A percentile compares a stretch with the other conserved stretches of the same genome.
Evolutionary conservation across 768 basidiomycete genomes (phyloP).

Genomic region (Mycena metata): DNA sequence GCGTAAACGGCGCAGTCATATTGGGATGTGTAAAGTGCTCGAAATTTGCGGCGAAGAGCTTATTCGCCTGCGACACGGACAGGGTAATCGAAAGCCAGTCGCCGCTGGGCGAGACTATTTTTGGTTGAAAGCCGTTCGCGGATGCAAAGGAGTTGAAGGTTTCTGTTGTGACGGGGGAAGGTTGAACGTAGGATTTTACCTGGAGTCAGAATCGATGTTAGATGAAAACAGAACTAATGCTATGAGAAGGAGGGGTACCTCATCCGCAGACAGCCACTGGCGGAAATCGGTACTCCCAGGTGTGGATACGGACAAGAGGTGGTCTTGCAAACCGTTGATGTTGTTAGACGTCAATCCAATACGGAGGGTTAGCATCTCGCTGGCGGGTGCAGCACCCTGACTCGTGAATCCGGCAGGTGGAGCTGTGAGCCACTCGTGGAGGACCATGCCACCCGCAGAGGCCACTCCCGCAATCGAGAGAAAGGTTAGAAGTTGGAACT

Average conservation of each 20-base stretch:
- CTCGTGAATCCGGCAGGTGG: slow-evolving; percentile 46
- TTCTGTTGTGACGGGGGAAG: slow-evolving; percentile 39
- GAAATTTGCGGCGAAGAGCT: slow-evolving; percentile 46
- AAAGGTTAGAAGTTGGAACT: slow-evolving; percentile 18
- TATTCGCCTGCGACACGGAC: slow-evolving; percentile 46
- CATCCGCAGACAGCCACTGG: slow-evolving; percentile 53
- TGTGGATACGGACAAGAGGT: slow-evolving; percentile 53
- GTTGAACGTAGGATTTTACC: slow-evolving; percentile 47
- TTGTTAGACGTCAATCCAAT: slow-evolving; percentile 53
- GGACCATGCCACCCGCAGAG: slow-evolving; percentile 32
- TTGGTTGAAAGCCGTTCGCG: slow-evolving; percentile 35
- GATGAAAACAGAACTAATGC: neutral
- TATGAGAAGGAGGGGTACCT: slow-evolving; percentile 39
- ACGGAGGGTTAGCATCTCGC: slow-evolving; percentile 51
- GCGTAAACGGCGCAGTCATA: slow-evolving; percentile 39
- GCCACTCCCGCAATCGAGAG: slow-evolving; percentile 10
- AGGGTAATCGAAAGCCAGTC: slow-evolving; percentile 46
- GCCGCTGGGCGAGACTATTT: slow-evolving; percentile 39
- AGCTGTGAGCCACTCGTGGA: slow-evolving; percentile 41
- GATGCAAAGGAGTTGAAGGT: slow-evolving; percentile 45
- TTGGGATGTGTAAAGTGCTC: slow-evolving; percentile 40
- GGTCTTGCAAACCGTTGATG: slow-evolving; percentile 52
- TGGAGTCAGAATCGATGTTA: slow-evolving; percentile 18
- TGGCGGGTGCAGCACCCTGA: slow-evolving; percentile 36
- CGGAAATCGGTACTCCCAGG: slow-evolving; percentile 53